Evolutionary conservation across 768 basidiomycete genomes (phyloP), one percentile per base, ranked within the genome.

Genomic region (Mycena galericulata): DNA sequence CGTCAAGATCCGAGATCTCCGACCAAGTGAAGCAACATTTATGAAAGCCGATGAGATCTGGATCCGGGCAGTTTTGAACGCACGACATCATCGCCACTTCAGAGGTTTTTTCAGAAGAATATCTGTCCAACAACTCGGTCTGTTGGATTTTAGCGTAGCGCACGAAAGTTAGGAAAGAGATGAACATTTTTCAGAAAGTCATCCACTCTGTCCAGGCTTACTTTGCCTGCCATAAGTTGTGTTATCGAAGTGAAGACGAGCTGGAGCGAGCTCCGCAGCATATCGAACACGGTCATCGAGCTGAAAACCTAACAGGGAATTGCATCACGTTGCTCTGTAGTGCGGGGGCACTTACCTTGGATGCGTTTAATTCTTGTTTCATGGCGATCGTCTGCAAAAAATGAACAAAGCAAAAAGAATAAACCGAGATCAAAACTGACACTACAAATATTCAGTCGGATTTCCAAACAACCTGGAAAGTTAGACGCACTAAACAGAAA

Each of bases 281-380:
- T 83, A 49, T 89, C 86, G 72, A 93, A 92, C 36, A 92, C 88
- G 61, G 85, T 75, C 80, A 89, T 85, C 59, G 84, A 85, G 24
- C 83, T 83, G 75, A 86, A 86, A 17, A 86, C 60, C 60, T 62
- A n/a, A 18, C 7, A 18, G 14, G 36, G n/a, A 15, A 18, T 62
- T 14, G 41, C n/a, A 62, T 20, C 34, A 4, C 2, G 34, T 12
- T 27, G 22, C 20, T 22, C 22, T 9, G 29, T 24, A 36, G n/a
- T 18, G 18, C 24, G 14, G 40, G 11, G 15, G 17, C 2, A 38
- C 4, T 17, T 14, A 87, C 84, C 26, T 74, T 79, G 9, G 84
- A 83, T 4, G 83, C 82, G 49, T 67, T 82, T 29, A 86, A 75
- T 2, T 79, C 72, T 69, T 81, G 68, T 45, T 81, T 82, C 81